Conservation (phyloP, 2,329 filamentous ascomycete genomes). For the Penicillium sp. region DNA sequence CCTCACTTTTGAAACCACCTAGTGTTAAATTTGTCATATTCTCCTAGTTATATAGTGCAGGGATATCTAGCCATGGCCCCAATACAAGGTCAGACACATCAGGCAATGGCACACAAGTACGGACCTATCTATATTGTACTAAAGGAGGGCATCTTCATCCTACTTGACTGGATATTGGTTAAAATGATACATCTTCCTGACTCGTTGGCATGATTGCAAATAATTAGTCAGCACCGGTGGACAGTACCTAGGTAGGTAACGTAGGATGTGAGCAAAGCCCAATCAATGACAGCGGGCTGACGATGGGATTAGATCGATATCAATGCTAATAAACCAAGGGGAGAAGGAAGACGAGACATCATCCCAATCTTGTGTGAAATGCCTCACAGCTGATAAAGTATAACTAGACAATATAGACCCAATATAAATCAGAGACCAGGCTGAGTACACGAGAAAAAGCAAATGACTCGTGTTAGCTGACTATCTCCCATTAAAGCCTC, state of each 20-base stretch:
- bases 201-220: background rate
- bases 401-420: too few relatives aligned
- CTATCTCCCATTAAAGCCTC: background rate
- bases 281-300: background rate
- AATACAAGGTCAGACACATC: background rate
- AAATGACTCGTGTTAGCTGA: background rate
- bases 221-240: background rate
- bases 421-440: background rate
- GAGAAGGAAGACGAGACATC: too few relatives aligned
- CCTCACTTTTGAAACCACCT: background rate
- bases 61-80: background rate
- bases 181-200: background rate
- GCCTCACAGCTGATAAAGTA: too few relatives aligned
- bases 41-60: background rate
- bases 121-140: background rate
- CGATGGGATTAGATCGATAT: background rate
- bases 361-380: background rate
- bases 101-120: background rate
- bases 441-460: background rate
- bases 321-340: background rate
- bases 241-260: background rate
- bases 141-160: background rate
- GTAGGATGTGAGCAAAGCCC: background rate
- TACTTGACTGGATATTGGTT: background rate
- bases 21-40: background rate